Conservation (phyloP, 352 stramenopile genomes). For the Pseudoperonospora humuli region DNA sequence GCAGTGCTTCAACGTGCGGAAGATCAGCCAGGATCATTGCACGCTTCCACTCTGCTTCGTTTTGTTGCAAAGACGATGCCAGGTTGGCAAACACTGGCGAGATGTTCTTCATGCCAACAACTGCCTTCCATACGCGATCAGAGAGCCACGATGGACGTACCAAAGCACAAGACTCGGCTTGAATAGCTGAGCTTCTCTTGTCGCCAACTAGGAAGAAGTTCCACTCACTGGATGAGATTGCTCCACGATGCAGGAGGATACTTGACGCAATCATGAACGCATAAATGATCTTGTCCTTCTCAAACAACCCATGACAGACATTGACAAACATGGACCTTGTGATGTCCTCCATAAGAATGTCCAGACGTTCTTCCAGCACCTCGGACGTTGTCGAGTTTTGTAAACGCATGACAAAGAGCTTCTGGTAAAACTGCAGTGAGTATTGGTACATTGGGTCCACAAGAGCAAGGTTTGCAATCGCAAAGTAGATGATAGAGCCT, state of each 20-base stretch:
- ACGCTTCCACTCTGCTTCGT: constrained; percentile 62
- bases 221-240: constrained; percentile 76
- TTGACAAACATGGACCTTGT: constrained; percentile 92
- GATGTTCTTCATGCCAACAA: constrained; percentile 62
- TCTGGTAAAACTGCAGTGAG: constrained; percentile 92
- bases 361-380: constrained; percentile 68
- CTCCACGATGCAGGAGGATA: constrained; percentile 72
- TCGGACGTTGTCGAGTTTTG: constrained; percentile 79
- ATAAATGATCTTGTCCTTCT: constrained; percentile 94
- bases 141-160: constrained; percentile 59
- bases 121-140: constrained; percentile 66
- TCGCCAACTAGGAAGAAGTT: constrained; percentile 86
- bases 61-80: constrained; percentile 32
- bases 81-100: constrained; percentile 44
- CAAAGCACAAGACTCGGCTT: constrained; percentile 26
- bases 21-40: constrained; percentile 70
- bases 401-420: constrained; percentile 87
- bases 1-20: constrained; percentile 65
- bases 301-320: constrained; percentile 90
- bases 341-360: constrained; percentile 88
- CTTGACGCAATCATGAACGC: constrained; percentile 89
- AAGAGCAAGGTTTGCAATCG: constrained; percentile 86
- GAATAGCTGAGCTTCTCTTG: constrained; percentile 50
- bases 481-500: constrained; percentile 92
- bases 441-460: too few species aligned